Percentiles rank a stretch among this genome's conserved stretches.
These are phyloP conservation scores for Gossypium longicalyx DNA, from an alignment of 345 rosid genomes.

Conservation along the genomic window DNA sequence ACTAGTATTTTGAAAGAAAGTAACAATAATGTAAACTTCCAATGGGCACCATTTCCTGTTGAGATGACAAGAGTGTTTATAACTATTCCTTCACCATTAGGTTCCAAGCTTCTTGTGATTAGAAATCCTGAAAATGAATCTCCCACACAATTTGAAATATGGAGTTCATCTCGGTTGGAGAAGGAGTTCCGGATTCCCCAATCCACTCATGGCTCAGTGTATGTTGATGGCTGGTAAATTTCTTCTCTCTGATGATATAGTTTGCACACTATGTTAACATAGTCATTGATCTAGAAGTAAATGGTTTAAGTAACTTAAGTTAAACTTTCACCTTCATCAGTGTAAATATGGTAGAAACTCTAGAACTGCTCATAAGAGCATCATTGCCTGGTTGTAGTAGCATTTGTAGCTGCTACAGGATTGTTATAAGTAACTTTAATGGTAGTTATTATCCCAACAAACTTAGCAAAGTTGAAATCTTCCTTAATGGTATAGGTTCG, in stretches of 20 bases:
- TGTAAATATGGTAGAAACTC: neutral
- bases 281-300: neutral
- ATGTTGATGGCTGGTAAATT: conserved; percentile 75
- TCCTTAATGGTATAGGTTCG: conserved; percentile 53
- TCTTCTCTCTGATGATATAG: conserved; percentile 8
- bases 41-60: conserved; percentile 80
- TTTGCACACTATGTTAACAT: neutral
- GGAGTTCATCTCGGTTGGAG: conserved; percentile 73
- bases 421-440: neutral
- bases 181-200: conserved; percentile 74
- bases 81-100: conserved; percentile 76
- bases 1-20: conserved; percentile 44
- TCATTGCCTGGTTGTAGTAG: neutral
- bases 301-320: neutral
- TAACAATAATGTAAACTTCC: conserved; percentile 39
- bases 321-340: neutral
- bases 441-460: neutral
- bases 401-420: neutral
- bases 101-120: conserved; percentile 68
- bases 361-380: neutral
- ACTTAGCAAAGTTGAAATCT: conserved; percentile 14
- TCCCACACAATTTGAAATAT: conserved; percentile 76
- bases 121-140: conserved; percentile 76
- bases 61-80: conserved; percentile 70
- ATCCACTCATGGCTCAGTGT: conserved; percentile 77